These are phyloP conservation scores for Penicillium macrosclerotiorum DNA, from an alignment of 495 filamentous ascomycete species.

Conservation along the genomic window DNA sequence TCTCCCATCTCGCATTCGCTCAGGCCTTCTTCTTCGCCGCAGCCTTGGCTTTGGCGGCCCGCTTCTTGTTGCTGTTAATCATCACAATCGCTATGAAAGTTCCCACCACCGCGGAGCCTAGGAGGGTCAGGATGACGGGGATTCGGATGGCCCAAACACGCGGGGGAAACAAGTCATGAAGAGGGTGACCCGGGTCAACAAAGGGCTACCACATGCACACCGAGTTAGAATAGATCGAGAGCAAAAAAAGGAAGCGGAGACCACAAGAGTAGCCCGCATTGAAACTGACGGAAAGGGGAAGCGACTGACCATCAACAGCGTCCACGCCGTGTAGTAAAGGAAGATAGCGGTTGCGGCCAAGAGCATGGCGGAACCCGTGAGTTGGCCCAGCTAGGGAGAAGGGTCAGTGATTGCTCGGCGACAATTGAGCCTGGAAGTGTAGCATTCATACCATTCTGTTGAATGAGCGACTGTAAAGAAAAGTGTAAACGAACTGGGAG, in stretches of 20 bases:
- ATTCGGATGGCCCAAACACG: slow-evolving; percentile 99
- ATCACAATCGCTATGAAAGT: slow-evolving; percentile 96
- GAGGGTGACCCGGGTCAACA: slow-evolving; percentile 88
- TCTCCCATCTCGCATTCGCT: slow-evolving; percentile 30
- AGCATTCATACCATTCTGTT: slow-evolving; percentile 31
- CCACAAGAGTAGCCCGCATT: too few species aligned
- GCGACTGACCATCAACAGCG: slow-evolving; percentile 80
- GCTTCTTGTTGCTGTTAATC: slow-evolving; percentile 98
- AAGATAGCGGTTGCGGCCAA: slow-evolving; percentile 93
- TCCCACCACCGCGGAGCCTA: slow-evolving; percentile 91
- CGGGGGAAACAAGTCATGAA: slow-evolving; percentile 93
- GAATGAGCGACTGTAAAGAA: slow-evolving; percentile 7
- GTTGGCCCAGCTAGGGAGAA: slow-evolving; percentile 76
- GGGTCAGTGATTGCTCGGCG: slow-evolving; percentile 1
- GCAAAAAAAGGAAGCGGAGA: too few species aligned
- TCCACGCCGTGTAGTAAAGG: slow-evolving; percentile 98
- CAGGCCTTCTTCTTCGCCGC: slow-evolving; percentile 66
- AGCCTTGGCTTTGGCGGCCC: slow-evolving; percentile 86
- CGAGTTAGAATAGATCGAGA: slow-evolving; percentile 5
- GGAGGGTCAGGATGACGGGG: slow-evolving; percentile 90
- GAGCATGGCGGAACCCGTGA: slow-evolving; percentile 97
- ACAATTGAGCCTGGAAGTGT: neutral
- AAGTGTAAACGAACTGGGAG: neutral
- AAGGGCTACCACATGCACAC: slow-evolving; percentile 67
- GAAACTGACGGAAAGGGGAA: neutral